A percentile compares a stretch with the other conserved stretches of the same genome.
phyloP scores from a whole-genome alignment of 805 yeast genomes.

The Yamadazyma phyllophila region DNA sequence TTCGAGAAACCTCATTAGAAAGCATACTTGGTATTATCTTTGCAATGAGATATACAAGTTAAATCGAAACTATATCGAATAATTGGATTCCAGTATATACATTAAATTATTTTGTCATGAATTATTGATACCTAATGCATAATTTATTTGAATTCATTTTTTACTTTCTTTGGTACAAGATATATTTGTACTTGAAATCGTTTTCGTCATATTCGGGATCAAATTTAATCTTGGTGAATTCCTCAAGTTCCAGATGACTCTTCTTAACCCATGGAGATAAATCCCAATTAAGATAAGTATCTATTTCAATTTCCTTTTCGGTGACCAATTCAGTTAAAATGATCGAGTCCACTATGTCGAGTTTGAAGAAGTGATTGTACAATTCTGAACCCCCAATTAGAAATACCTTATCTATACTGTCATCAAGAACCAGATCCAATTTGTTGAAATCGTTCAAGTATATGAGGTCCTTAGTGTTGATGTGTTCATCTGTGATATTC shows the following conservation, averaged over 20 bases:
- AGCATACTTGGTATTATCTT: constrained; percentile 27
- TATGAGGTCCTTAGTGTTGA: constrained; percentile 22
- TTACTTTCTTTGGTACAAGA: constrained; percentile 10
- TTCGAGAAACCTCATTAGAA: constrained; percentile 11
- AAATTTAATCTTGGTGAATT: constrained; percentile 33
- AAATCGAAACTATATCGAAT: constrained; percentile 25
- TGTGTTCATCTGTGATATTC: constrained; percentile 11
- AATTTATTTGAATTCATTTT: neutral
- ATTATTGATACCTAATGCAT: constrained; percentile 1
- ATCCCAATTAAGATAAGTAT: constrained; percentile 58
- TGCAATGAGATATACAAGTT: constrained; percentile 29
- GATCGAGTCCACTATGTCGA: constrained; percentile 47
- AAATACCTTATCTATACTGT: constrained; percentile 57
- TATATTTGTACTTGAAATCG: constrained; percentile 11
- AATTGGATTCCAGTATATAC: neutral
- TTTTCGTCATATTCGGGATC: constrained; percentile 16
- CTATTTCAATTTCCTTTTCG: constrained; percentile 53
- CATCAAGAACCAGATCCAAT: constrained; percentile 20
- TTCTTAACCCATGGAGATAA: constrained; percentile 35
- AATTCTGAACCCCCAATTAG: constrained; percentile 93
- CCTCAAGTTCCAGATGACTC: constrained; percentile 31
- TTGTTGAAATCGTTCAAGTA: constrained; percentile 25
- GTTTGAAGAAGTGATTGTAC: constrained; percentile 55
- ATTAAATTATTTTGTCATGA: neutral
- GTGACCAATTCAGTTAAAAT: constrained; percentile 65